Conservation (phyloP, 805 yeast genomes). For the Kregervanrija delftensis region DNA sequence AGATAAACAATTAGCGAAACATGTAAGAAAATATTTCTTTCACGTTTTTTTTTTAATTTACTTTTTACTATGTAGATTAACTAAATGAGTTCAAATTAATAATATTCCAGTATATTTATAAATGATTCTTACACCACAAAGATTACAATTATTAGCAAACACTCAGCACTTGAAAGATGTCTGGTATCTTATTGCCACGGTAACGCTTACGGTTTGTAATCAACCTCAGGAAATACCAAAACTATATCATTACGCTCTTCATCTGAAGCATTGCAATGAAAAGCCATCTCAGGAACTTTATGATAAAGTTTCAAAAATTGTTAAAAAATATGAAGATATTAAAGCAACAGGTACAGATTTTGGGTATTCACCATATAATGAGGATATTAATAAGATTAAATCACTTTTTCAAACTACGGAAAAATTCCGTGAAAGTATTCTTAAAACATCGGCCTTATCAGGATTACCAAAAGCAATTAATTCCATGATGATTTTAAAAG, state of each 20-base stretch:
- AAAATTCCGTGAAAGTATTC: constrained; percentile 66
- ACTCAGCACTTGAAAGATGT: constrained; percentile 47
- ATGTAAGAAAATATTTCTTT: too few species aligned
- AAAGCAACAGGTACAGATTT: constrained; percentile 12
- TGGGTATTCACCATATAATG: constrained; percentile 13
- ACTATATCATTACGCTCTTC: constrained; percentile 62
- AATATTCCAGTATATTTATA: not conserved
- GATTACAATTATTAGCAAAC: constrained; percentile 46
- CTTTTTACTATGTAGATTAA: too few species aligned
- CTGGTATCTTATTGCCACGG: constrained; percentile 80
- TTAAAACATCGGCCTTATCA: constrained; percentile 71
- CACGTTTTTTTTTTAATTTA: too few species aligned
- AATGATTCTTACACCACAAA: constrained; percentile 42
- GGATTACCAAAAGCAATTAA: constrained; percentile 87
- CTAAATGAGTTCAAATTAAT: too few species aligned
- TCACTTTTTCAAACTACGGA: constrained; percentile 25
- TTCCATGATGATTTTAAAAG: constrained; percentile 56
- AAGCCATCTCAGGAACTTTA: constrained; percentile 13
- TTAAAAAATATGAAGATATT: constrained; percentile 22
- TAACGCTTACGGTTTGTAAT: constrained; percentile 75
- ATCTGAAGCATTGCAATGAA: constrained; percentile 13
- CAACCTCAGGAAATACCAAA: constrained; percentile 74
- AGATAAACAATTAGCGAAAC: too few species aligned
- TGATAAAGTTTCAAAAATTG: constrained; percentile 10
- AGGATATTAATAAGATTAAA: not conserved